Evolutionary conservation across 2,329 filamentous ascomycete genomes (phyloP).

Genomic region (Lojkania enalia): DNA sequence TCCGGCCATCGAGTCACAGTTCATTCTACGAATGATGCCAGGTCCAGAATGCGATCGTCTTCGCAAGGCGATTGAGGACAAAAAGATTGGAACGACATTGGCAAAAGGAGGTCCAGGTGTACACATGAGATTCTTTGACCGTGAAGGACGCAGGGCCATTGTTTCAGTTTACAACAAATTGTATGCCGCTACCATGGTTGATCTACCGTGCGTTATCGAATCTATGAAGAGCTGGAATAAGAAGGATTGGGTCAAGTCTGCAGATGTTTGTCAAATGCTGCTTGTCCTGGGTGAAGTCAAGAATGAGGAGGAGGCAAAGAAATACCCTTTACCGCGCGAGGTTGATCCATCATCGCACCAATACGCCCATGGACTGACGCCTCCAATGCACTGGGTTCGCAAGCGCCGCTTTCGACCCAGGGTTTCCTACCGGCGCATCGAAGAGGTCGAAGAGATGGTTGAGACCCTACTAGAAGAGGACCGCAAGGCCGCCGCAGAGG

Average conservation of each 20-base stretch:
- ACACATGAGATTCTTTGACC: conserved; percentile 75
- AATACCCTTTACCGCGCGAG: conserved; percentile 67
- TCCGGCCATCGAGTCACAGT: conserved; percentile 85
- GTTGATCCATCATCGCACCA: conserved; percentile 68
- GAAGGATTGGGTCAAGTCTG: conserved; percentile 83
- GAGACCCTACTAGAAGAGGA: conserved; percentile 74
- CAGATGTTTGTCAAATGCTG: conserved; percentile 88
- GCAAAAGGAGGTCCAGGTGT: conserved; percentile 74
- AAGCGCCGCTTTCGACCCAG: conserved; percentile 83
- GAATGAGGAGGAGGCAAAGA: conserved; percentile 56
- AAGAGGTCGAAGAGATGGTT: conserved; percentile 80
- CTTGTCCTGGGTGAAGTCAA: conserved; percentile 71
- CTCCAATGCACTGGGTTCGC: conserved; percentile 82
- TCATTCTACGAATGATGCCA: conserved; percentile 85
- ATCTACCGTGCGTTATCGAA: conserved; percentile 84
- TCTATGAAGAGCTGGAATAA: conserved; percentile 93
- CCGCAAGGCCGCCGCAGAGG: conserved; percentile 54
- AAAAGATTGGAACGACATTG: conserved; percentile 70
- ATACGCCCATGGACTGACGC: conserved; percentile 85
- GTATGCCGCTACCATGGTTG: conserved; percentile 79
- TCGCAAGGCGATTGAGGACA: conserved; percentile 72
- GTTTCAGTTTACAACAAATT: conserved; percentile 69
- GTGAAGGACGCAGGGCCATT: conserved; percentile 72
- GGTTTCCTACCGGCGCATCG: conserved; percentile 79
- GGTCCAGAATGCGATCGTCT: conserved; percentile 86